Percentiles rank a stretch among this genome's conserved stretches.
Evolutionary conservation across 495 filamentous ascomycete genomes (phyloP).

Genomic region (Talaromyces ruber): DNA sequence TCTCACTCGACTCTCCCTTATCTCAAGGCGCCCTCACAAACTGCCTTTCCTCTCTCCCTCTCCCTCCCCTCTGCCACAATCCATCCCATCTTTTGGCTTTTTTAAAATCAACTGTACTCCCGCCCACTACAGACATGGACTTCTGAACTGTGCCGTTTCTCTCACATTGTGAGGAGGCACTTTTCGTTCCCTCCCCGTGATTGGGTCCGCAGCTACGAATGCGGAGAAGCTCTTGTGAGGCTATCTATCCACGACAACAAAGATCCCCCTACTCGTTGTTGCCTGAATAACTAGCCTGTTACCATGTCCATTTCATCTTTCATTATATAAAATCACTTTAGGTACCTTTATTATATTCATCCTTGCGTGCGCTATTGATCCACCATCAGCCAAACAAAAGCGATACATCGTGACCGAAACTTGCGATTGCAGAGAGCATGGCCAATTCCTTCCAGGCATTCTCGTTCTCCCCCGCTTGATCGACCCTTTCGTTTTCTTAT

Average conservation of each 20-base stretch:
- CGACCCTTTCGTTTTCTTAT: background rate
- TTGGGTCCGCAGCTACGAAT: slow-evolving; percentile 21
- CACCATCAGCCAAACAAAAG: background rate
- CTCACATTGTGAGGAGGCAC: slow-evolving; percentile 20
- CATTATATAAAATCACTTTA: background rate
- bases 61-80: background rate
- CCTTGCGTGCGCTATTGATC: background rate
- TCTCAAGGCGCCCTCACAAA: background rate
- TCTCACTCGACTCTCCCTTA: background rate
- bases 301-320: background rate
- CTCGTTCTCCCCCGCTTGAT: background rate
- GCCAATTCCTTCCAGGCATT: background rate
- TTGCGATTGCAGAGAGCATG: background rate
- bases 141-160: slow-evolving; percentile 12
- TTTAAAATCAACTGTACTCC: background rate
- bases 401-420: background rate
- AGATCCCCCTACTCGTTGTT: slow-evolving; percentile 3
- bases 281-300: slow-evolving; percentile 5
- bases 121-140: background rate
- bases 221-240: slow-evolving; percentile 33
- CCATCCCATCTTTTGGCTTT: background rate
- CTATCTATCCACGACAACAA: slow-evolving; percentile 2
- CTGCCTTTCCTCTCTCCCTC: background rate
- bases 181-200: slow-evolving; percentile 17
- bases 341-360: background rate